Percentiles rank a stretch among this genome's conserved stretches.
Evolutionary conservation across 2,329 filamentous ascomycete species (phyloP).

Genomic region (Microdochium nivale): DNA sequence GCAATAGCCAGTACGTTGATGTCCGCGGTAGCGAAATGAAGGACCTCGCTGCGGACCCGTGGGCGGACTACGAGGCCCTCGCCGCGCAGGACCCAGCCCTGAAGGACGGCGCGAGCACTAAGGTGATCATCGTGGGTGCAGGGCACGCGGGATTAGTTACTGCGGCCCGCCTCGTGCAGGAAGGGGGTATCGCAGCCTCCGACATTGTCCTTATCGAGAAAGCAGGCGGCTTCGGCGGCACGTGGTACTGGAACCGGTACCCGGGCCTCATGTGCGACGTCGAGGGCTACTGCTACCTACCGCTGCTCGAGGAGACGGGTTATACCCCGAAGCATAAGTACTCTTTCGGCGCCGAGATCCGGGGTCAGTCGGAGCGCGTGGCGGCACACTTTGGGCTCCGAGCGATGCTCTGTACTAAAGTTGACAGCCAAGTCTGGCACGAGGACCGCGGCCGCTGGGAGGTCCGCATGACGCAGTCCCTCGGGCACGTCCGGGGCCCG

Average conservation of each 20-base stretch:
- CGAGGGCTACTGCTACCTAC: constrained; percentile 37
- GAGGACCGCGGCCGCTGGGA: constrained; percentile 9
- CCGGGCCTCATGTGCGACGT: constrained; percentile 37
- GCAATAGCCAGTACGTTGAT: background rate
- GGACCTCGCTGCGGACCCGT: background rate
- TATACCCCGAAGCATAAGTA: constrained; percentile 38
- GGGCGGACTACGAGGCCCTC: background rate
- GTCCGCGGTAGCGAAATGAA: background rate
- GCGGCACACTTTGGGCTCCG: constrained; percentile 27
- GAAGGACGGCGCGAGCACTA: background rate
- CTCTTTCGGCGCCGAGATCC: constrained; percentile 28
- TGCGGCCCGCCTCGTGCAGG: constrained; percentile 28
- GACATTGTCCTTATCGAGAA: constrained; percentile 33
- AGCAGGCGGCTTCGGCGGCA: constrained; percentile 37
- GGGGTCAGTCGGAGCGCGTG: constrained; percentile 27
- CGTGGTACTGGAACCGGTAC: constrained; percentile 40
- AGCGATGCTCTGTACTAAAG: constrained; percentile 29
- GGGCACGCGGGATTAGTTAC: constrained; percentile 33
- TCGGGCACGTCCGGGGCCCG: background rate
- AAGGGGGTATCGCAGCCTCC: constrained; percentile 17
- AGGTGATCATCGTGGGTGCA: constrained; percentile 29
- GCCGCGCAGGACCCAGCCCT: background rate
- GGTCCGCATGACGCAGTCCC: background rate
- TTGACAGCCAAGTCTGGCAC: constrained; percentile 26
- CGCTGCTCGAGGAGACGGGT: constrained; percentile 35